Conservation (phyloP, 441 rosid species). For the Rhodomyrtus psidioides region DNA sequence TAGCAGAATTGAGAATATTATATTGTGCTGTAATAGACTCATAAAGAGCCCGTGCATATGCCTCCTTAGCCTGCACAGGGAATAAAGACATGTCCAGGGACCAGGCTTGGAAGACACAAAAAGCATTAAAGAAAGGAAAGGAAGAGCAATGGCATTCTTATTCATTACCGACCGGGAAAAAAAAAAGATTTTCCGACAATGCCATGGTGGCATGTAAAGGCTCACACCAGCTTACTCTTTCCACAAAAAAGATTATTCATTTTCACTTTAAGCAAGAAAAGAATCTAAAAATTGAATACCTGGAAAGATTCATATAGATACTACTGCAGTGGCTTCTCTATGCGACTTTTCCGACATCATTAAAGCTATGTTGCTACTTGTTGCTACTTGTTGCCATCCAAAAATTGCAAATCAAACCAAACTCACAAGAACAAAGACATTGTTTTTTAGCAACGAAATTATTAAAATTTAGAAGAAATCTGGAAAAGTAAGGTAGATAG, state of each 20-base stretch:
- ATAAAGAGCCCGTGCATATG: background rate
- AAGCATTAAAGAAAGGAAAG: background rate
- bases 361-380: background rate
- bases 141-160: background rate
- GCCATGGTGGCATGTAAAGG: background rate
- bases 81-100: background rate
- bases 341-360: background rate
- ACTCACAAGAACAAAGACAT: background rate
- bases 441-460: background rate
- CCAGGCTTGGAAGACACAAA: background rate
- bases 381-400: background rate
- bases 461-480: background rate
- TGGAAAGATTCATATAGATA: background rate
- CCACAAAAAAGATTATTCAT: background rate
- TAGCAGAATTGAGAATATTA: background rate
- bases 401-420: background rate
- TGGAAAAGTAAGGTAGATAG: background rate
- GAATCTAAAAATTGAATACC: background rate
- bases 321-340: background rate
- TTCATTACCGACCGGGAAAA: background rate
- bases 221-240: background rate
- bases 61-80: background rate
- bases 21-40: background rate
- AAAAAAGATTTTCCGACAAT: background rate
- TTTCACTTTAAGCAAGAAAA: background rate